phyloP scores from a whole-genome alignment of 192 early-diverging fungal species.

The Backusella tuberculispora region DNA sequence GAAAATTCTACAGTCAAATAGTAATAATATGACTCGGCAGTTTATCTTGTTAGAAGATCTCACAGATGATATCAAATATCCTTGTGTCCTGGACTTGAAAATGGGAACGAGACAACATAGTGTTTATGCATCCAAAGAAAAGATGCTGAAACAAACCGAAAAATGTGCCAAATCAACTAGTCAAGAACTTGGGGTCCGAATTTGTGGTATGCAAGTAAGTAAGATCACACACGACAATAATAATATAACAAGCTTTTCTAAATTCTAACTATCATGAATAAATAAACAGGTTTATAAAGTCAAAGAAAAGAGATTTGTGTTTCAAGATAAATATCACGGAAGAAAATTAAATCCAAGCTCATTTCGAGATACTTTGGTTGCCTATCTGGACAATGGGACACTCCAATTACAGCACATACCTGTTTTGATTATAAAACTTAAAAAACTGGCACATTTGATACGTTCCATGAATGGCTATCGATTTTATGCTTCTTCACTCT shows the following conservation, averaged over 20 bases:
- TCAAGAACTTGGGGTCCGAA: constrained; percentile 87
- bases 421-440: constrained; percentile 72
- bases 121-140: constrained; percentile 81
- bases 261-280: constrained; percentile 18
- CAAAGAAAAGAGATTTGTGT: constrained; percentile 71
- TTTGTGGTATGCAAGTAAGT: constrained; percentile 96
- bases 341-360: constrained; percentile 78
- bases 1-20: constrained; percentile 38
- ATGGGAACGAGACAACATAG: constrained; percentile 99
- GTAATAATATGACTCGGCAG: constrained; percentile 55
- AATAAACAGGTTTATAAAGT: constrained; percentile 79
- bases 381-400: constrained; percentile 89
- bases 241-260: background rate
- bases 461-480: constrained; percentile 78
- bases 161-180: constrained; percentile 96
- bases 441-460: constrained; percentile 75
- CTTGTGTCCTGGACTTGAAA: constrained; percentile 96
- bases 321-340: constrained; percentile 97
- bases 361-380: constrained; percentile 76
- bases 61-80: constrained; percentile 84
- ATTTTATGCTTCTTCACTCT: constrained; percentile 88
- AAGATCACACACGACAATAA: background rate
- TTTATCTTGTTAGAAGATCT: constrained; percentile 94
- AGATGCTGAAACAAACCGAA: constrained; percentile 83
- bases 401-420: constrained; percentile 80